phyloP scores from a whole-genome alignment of 352 stramenopile genomes.

The Globisporangium rhizosaccharum region DNA sequence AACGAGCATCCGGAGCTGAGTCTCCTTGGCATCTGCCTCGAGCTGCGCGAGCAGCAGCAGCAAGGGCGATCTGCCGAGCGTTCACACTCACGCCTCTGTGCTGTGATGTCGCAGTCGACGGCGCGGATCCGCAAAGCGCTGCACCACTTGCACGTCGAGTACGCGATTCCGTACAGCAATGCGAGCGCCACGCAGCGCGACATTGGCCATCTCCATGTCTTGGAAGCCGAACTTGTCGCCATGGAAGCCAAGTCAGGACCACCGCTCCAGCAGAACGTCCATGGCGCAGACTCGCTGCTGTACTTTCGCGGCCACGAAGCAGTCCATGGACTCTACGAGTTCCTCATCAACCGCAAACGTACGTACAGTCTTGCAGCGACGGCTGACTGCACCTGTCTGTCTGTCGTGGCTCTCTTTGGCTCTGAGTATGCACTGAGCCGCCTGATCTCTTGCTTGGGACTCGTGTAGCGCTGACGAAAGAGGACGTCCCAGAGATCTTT shows the following conservation, averaged over 20 bases:
- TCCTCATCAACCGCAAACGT: conserved; percentile 74
- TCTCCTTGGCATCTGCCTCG: conserved; percentile 35
- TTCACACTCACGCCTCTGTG: conserved; percentile 21
- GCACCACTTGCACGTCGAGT: conserved; percentile 52
- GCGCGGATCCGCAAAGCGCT: conserved; percentile 56
- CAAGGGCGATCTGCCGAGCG: not conserved
- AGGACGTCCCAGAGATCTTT: conserved; percentile 65
- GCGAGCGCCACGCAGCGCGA: conserved; percentile 32
- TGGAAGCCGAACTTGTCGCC: conserved; percentile 36
- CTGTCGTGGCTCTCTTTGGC: not conserved
- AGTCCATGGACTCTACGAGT: conserved; percentile 72
- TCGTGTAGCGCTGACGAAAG: conserved; percentile 56
- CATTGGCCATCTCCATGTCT: conserved; percentile 36
- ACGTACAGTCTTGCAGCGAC: conserved; percentile 14
- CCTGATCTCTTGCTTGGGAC: not conserved
- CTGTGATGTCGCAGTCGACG: conserved; percentile 68
- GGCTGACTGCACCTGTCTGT: not conserved
- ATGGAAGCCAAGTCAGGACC: conserved; percentile 10
- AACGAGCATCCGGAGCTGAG: not conserved
- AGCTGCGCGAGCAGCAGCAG: conserved; percentile 10
- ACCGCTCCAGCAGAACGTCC: conserved; percentile 27
- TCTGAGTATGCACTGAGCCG: too few relatives aligned
- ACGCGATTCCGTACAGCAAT: conserved; percentile 51
- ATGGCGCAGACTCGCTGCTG: conserved; percentile 58
- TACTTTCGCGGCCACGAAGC: conserved; percentile 55